phyloP scores from a whole-genome alignment of 1,284 basidiomycete species.

The Heterobasidion occidentale region DNA sequence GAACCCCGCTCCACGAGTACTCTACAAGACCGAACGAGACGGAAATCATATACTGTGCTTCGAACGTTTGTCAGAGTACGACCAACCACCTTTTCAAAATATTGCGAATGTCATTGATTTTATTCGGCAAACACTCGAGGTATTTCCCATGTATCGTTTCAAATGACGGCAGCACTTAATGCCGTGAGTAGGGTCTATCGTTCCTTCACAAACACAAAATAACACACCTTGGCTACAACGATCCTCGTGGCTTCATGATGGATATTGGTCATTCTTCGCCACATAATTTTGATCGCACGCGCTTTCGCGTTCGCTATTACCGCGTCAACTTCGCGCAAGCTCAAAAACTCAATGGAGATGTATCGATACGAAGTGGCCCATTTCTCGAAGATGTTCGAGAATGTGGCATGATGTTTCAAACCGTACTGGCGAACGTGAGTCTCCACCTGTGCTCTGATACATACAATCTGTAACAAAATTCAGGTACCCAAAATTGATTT shows the following conservation, averaged over 20 bases:
- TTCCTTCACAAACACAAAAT: constrained; percentile 43
- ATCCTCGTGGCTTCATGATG: constrained; percentile 33
- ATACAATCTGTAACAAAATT: not conserved
- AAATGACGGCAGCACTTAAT: not conserved
- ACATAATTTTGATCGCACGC: constrained; percentile 28
- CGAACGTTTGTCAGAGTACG: constrained; percentile 33
- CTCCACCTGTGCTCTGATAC: not conserved
- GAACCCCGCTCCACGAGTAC: constrained; percentile 41
- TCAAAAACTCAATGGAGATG: constrained; percentile 1
- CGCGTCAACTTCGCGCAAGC: constrained; percentile 31
- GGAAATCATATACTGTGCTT: constrained; percentile 31
- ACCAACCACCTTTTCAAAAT: constrained; percentile 33
- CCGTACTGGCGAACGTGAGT: constrained; percentile 20
- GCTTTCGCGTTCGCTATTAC: constrained; percentile 40
- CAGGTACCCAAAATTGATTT: constrained; percentile 28
- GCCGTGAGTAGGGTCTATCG: constrained; percentile 29
- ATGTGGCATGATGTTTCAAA: constrained; percentile 29
- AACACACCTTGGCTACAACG: constrained; percentile 24
- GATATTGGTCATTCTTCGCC: constrained; percentile 27
- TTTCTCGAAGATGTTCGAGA: constrained; percentile 31
- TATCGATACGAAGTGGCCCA: constrained; percentile 1
- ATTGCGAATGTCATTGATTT: constrained; percentile 42
- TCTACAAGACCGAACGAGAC: constrained; percentile 31
- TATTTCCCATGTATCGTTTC: constrained; percentile 8
- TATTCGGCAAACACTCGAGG: constrained; percentile 41